A percentile compares a stretch with the other conserved stretches of the same genome.
Evolutionary conservation across 2,329 filamentous ascomycete species (phyloP).

Genomic region (Samsoniella hepiali): DNA sequence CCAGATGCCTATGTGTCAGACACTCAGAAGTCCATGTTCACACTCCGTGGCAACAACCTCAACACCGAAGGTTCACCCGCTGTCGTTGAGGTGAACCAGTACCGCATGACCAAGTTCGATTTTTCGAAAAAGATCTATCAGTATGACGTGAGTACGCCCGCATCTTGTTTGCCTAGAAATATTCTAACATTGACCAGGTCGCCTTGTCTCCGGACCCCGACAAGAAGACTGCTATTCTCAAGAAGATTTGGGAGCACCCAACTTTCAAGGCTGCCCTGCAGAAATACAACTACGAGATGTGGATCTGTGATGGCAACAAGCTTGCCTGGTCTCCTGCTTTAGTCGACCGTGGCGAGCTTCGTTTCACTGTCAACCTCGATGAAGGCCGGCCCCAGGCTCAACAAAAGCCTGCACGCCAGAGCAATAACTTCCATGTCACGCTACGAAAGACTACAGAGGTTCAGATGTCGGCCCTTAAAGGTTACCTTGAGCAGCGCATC

Average conservation of each 20-base stretch:
- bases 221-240: slow-evolving; percentile 62
- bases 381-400: slow-evolving; percentile 50
- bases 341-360: slow-evolving; percentile 46
- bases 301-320: slow-evolving; percentile 79
- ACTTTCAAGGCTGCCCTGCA: slow-evolving; percentile 54
- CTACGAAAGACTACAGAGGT: slow-evolving; percentile 66
- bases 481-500: slow-evolving; percentile 61
- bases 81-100: slow-evolving; percentile 67
- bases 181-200: slow-evolving; percentile 47
- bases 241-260: slow-evolving; percentile 71
- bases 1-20: slow-evolving; percentile 50
- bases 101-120: slow-evolving; percentile 57
- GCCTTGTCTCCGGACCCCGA: slow-evolving; percentile 59
- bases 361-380: slow-evolving; percentile 69
- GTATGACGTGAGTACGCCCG: slow-evolving; percentile 69
- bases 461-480: slow-evolving; percentile 61
- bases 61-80: slow-evolving; percentile 57
- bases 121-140: slow-evolving; percentile 67
- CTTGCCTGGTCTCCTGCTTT: slow-evolving; percentile 68
- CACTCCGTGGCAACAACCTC: slow-evolving; percentile 39
- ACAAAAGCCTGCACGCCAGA: slow-evolving; percentile 27
- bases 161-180: neutral
- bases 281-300: slow-evolving; percentile 43
- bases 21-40: slow-evolving; percentile 34
- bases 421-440: slow-evolving; percentile 56